These are phyloP conservation scores for Rugonectria rugulosa DNA, from an alignment of 2,329 filamentous ascomycete genomes.

Conservation along the genomic window DNA sequence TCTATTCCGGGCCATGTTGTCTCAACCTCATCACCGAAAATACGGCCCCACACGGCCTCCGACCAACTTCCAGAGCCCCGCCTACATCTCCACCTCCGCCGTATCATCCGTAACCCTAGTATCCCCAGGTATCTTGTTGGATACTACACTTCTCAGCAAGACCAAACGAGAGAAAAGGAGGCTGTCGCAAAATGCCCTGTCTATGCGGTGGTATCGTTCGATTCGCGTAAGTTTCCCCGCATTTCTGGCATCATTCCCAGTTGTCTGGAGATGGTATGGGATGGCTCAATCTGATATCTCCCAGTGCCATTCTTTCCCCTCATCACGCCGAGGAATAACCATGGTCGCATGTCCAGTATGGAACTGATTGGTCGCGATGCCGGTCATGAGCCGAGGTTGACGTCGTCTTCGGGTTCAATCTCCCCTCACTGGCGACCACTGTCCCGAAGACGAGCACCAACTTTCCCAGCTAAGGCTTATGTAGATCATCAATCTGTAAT, in stretches of 20 bases:
- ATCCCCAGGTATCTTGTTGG: too few relatives aligned
- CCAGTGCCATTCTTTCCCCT: background rate
- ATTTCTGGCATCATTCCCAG: background rate
- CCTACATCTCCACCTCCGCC: background rate
- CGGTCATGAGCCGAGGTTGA: background rate
- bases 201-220: conserved; percentile 3
- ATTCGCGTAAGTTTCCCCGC: background rate
- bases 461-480: too few relatives aligned
- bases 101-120: too few relatives aligned
- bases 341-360: background rate
- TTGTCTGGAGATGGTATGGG: background rate
- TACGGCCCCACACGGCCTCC: too few relatives aligned
- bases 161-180: background rate
- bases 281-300: background rate
- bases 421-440: background rate
- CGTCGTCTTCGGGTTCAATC: background rate
- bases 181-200: too few relatives aligned
- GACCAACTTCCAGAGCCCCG: too few relatives aligned
- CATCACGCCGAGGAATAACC: background rate
- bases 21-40: too few relatives aligned
- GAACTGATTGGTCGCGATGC: background rate
- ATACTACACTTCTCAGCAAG: background rate
- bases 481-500: too few relatives aligned
- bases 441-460: too few relatives aligned
- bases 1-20: too few relatives aligned